A percentile compares a stretch with the other conserved stretches of the same genome.
These are phyloP conservation scores for Lasiodiplodia theobromae DNA, from an alignment of 2,329 filamentous ascomycete genomes.

Conservation along the genomic window DNA sequence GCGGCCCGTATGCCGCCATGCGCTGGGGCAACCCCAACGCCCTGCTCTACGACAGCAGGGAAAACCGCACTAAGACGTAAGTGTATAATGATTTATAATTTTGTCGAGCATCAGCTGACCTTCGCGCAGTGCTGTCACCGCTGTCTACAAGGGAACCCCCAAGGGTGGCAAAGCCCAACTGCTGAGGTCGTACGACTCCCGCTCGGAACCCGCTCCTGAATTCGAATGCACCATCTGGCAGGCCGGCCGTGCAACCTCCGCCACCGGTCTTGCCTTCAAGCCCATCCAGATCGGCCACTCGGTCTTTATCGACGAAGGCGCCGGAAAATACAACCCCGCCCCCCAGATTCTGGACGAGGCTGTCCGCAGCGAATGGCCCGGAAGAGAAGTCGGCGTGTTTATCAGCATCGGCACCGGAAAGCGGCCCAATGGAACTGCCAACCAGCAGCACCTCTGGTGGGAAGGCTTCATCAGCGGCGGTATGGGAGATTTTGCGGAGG, in stretches of 20 bases:
- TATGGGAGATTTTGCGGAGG: constrained; percentile 90
- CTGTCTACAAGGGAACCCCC: constrained; percentile 83
- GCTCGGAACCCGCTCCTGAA: constrained; percentile 87
- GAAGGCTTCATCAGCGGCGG: constrained; percentile 77
- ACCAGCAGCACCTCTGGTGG: constrained; percentile 80
- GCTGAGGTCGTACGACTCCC: constrained; percentile 92
- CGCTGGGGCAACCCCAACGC: constrained; percentile 85
- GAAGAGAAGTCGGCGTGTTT: constrained; percentile 89
- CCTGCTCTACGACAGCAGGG: constrained; percentile 83
- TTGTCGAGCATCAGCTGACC: constrained; percentile 33
- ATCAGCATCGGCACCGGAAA: constrained; percentile 95
- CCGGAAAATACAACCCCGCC: constrained; percentile 89
- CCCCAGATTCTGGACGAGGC: constrained; percentile 89
- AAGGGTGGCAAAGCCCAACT: constrained; percentile 73
- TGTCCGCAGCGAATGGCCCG: constrained; percentile 91
- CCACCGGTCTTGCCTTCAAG: constrained; percentile 93
- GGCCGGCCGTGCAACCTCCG: constrained; percentile 90
- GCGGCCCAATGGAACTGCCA: constrained; percentile 74
- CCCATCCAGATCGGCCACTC: constrained; percentile 93
- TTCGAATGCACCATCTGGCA: constrained; percentile 97
- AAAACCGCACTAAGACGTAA: constrained; percentile 89
- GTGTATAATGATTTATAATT: constrained; percentile 45
- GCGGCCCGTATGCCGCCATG: constrained; percentile 48
- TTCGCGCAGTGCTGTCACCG: constrained; percentile 77
- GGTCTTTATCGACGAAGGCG: constrained; percentile 90